Evolutionary conservation across 1,139 yeast genomes (phyloP), one percentile per base, ranked within the genome.

Genomic region (Pichia sp.): DNA sequence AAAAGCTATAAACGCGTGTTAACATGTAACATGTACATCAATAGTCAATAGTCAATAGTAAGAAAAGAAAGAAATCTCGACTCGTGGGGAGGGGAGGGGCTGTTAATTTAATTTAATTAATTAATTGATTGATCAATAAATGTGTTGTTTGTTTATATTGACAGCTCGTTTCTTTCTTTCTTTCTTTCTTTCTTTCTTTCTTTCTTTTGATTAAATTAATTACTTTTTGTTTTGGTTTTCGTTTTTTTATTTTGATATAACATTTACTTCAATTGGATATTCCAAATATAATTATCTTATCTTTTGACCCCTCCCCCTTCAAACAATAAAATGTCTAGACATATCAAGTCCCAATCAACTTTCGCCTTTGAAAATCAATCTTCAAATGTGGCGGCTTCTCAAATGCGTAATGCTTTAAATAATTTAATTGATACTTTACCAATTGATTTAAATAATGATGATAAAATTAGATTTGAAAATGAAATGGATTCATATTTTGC

Each of bases 401-500:
- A 90, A 66, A 92, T 92, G 97, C 82, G 97, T 62, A 92, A 92
- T 64, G 95, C 96, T 3, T 78, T 92, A 69, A 92, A 92, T 75
- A 78, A 76, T 64, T 72, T 92, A 63, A 84, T 92, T 41, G 97
- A 90, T 65, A 76, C 92, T 25, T 87, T 87, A 45, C 68, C 74
- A 30, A 75, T 72, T 35, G 37, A 32, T 4, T 11, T 31, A 9
- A 11, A 25, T 24, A 9, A 23, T 11, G 3, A 5, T 8, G 65
- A 67, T 50, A 83, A 80, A 65, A 58, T 62, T 52, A 74, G 76
- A 59, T 89, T 92, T 61, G 97, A 92, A 67, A 76, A 74, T 56
- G 96, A 92, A 69, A 83, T 92, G 96, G 98, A 92, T 68, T 81
- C 89, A 39, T 92, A 92, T 67, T 92, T 92, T 64, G 82, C 95